Percentiles rank a stretch among this genome's conserved stretches.
Evolutionary conservation across 2,329 filamentous ascomycete species (phyloP).

Genomic region (Moelleriella libera): DNA sequence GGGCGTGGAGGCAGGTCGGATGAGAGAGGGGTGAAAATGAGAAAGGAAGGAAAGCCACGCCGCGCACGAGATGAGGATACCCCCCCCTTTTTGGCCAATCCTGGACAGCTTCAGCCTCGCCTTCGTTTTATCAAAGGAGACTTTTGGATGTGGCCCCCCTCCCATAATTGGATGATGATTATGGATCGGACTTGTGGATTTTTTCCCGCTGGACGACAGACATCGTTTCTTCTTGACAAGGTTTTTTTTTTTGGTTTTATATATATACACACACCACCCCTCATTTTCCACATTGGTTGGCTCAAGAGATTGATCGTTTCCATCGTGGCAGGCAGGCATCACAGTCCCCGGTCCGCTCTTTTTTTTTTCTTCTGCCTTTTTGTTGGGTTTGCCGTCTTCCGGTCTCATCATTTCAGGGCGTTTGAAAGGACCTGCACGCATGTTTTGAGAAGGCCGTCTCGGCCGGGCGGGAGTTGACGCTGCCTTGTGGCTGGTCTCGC

Average conservation of each 20-base stretch:
- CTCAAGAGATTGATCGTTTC: not conserved
- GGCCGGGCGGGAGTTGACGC: too few relatives aligned
- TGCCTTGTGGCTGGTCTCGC: too few relatives aligned
- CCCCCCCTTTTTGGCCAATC: slow-evolving; percentile 1
- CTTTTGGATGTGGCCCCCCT: too few relatives aligned
- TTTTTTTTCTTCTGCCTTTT: not conserved
- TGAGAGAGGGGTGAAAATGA: too few relatives aligned
- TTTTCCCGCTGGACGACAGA: too few relatives aligned
- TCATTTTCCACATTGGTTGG: not conserved
- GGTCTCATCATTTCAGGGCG: not conserved
- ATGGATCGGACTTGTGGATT: too few relatives aligned
- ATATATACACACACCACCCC: not conserved
- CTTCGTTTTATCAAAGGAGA: too few relatives aligned
- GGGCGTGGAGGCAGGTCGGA: not conserved
- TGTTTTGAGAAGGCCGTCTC: too few relatives aligned
- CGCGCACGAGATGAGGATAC: slow-evolving; percentile 4
- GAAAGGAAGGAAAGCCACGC: not conserved
- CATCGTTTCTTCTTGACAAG: too few relatives aligned
- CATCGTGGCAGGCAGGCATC: not conserved
- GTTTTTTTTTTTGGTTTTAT: not conserved
- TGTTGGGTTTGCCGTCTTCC: not conserved
- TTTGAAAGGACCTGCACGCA: too few relatives aligned
- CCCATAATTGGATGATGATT: too few relatives aligned
- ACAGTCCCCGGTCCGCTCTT: not conserved
- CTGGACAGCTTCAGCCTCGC: not conserved